Conservation (phyloP, 305 asterid genomes). For the Fraxinus latifolia region DNA sequence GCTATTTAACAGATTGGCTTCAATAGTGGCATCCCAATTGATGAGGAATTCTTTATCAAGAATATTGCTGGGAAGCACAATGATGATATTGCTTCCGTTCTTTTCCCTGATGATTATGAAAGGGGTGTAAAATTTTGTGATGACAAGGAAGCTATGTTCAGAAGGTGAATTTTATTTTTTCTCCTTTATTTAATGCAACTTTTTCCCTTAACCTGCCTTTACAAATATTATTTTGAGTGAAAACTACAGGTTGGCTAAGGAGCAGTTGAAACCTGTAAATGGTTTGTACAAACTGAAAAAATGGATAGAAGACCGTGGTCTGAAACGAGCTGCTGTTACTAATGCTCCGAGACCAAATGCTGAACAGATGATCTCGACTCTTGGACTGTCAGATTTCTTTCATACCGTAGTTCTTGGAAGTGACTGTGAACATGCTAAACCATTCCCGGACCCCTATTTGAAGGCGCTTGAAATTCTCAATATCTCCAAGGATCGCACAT, state of each 20-base stretch:
- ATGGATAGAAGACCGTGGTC: constrained; percentile 83
- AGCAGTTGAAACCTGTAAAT: constrained; percentile 58
- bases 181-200: neutral
- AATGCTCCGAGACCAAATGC: constrained; percentile 89
- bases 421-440: constrained; percentile 80
- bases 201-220: neutral
- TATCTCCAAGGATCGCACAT: constrained; percentile 78
- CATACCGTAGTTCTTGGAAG: constrained; percentile 67
- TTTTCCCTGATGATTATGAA: constrained; percentile 78
- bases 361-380: constrained; percentile 69
- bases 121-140: constrained; percentile 66
- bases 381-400: constrained; percentile 84
- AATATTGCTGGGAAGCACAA: constrained; percentile 87
- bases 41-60: constrained; percentile 54
- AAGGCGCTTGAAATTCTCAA: constrained; percentile 83
- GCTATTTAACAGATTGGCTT: constrained; percentile 64
- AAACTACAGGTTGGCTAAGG: constrained; percentile 62
- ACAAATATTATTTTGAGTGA: constrained; percentile 2
- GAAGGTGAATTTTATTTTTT: constrained; percentile 47
- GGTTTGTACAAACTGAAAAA: constrained; percentile 62
- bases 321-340: constrained; percentile 92
- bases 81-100: constrained; percentile 59
- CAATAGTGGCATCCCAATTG: constrained; percentile 76
- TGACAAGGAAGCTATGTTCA: constrained; percentile 80
- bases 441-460: constrained; percentile 82